Evolutionary conservation across 2,329 filamentous ascomycete species (phyloP).

Genomic region (Colletotrichum sp.): DNA sequence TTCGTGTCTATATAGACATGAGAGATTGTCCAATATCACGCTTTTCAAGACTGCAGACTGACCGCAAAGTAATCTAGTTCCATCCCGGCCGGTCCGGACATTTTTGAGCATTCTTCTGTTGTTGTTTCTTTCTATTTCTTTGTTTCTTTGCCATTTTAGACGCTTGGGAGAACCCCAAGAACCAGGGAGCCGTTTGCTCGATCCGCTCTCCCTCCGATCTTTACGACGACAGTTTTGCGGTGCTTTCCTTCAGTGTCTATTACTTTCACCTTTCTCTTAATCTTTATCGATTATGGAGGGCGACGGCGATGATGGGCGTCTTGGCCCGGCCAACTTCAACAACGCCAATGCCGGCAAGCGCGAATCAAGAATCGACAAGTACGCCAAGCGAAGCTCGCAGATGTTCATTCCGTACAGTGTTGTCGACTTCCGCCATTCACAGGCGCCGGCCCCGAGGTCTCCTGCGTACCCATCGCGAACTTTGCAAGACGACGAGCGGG

Average conservation of each 20-base stretch:
- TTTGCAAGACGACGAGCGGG: background rate
- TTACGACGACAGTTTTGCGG: background rate
- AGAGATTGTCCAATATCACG: background rate
- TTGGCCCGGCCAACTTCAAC: background rate
- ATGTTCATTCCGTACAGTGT: background rate
- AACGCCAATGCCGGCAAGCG: background rate
- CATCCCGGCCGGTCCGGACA: background rate
- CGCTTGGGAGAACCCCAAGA: background rate
- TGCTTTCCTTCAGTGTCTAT: background rate
- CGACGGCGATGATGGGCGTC: background rate
- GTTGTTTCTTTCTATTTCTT: background rate
- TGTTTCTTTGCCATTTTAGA: background rate
- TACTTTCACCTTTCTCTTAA: background rate
- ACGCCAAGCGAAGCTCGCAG: background rate
- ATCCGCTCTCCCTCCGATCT: background rate
- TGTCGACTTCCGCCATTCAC: background rate
- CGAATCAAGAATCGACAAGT: background rate
- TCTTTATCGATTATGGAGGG: background rate
- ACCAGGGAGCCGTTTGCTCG: background rate
- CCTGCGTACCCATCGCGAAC: background rate
- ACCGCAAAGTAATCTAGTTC: background rate
- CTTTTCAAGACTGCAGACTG: background rate
- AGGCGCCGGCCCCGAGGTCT: background rate
- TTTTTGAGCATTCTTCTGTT: background rate
- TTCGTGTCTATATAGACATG: background rate